Base-by-base conservation (phyloP, 176 grass and related monocot genomes). In the Oryza longistaminata region DNA sequence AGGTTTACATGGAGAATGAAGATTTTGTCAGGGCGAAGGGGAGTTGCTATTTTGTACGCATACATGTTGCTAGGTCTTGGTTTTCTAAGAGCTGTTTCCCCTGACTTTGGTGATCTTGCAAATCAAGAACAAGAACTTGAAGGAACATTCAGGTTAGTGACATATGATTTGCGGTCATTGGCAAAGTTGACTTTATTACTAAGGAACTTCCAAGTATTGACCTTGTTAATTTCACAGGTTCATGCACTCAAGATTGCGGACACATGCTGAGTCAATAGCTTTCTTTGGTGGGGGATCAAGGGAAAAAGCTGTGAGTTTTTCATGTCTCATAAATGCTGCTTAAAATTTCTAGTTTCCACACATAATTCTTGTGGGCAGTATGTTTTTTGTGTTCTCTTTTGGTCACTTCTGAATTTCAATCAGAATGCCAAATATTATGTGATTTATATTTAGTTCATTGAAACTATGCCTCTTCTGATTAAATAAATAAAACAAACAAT, bases 1-100 rank as follows among this genome's bases (percentile, higher is more conserved):
- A 98, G 96, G 96, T 98, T 98, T 90, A 98, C 96, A 79, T 98
- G 93, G 96, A 98, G 93, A 85, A 98, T 98, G 96, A 95, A 98
- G 77, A 86, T 95, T 84, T 88, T 98, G 58, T 95, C 93, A 66
- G 93, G 96, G 84, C 84, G 71, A 90, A 95, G 93, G 90, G 93
- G 96, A 79, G 93, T 98, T 92, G 81, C 86, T 19, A 98, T 96
- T 89, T 83, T 98, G 70, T 98, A 98, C 71, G 83, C 96, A 62
- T 98, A 96, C 77, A 98, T 98, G 93, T 70, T 98, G 37, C 89
- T 96, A 48, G 96, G 96, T 78, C 89, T 98, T 87, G 96, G 96
- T 61, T 98, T 98, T 87, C 67, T 96, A 67, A 95, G 96, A 92
- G 89, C 86, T 53, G 90, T 95, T 40, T 88, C 96, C 74, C 93